A percentile compares a stretch with the other conserved stretches of the same genome.
These are phyloP conservation scores for Cymbopogon citratus DNA, from an alignment of 176 grass and related monocot genomes.

Conservation along the genomic window DNA sequence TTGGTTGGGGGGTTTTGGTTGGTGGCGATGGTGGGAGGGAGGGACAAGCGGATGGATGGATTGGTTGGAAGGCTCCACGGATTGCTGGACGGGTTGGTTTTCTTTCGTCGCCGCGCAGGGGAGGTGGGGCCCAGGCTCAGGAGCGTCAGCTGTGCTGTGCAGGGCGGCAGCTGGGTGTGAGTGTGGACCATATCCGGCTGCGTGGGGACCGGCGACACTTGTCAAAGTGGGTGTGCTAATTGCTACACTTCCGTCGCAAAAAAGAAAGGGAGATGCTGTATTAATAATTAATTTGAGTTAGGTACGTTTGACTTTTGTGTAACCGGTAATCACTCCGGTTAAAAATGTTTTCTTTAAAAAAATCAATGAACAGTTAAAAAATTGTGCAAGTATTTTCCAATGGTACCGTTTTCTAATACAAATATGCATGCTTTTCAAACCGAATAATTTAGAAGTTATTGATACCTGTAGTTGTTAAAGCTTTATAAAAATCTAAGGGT, in stretches of 20 bases:
- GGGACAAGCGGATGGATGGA: constrained; percentile 22
- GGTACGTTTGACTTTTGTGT: background rate
- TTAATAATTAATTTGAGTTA: background rate
- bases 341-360: background rate
- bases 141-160: background rate
- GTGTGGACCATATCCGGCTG: background rate
- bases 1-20: constrained; percentile 38
- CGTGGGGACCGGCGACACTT: constrained; percentile 15
- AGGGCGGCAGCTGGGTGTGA: background rate
- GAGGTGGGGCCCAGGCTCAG: background rate
- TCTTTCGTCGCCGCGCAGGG: constrained; percentile 1
- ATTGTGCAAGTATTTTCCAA: background rate
- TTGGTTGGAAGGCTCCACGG: constrained; percentile 2
- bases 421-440: background rate
- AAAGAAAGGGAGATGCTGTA: background rate
- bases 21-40: constrained; percentile 31
- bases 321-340: background rate
- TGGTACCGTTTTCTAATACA: too few relatives aligned
- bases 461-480: background rate
- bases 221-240: constrained; percentile 1
- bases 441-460: background rate
- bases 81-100: background rate
- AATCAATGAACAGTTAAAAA: background rate
- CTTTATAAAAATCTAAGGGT: too few relatives aligned
- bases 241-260: background rate